Evolutionary conservation across 2,329 filamentous ascomycete species (phyloP), one percentile per base, ranked within the genome.

Genomic region (Beauveria sp.): DNA sequence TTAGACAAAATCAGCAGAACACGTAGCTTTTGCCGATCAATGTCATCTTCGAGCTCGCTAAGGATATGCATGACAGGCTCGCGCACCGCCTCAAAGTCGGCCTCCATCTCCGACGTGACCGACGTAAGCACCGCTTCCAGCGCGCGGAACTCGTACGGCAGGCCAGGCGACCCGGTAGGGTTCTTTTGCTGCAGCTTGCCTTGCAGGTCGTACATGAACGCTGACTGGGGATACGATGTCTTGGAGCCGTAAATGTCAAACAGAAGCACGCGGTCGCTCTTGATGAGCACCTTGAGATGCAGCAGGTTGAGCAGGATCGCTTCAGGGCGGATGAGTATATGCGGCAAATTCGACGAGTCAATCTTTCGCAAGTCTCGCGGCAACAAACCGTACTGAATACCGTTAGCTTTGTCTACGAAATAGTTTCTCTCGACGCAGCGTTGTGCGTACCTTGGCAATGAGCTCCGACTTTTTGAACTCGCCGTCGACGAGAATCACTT

Each of bases 391-490:
- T 96, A 97, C 90, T 93, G 42, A 5, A 3, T 43, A 20, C 18
- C 42, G 43, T 14, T 49, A 40, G 43, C 58, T 58, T 38, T 10
- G 8, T 18, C 18, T 6, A 34, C 20, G 34, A 46, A 18, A n/a
- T 22, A 12, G 40, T 4, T 16, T 38, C 12, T 38, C 34, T 38
- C 34, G 5, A 6, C 34, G 12, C 34, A 16, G 14, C 12, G 12
- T 38, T 5, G 5, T 38, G 14, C 67, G 58, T 75, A 93, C 90
- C 82, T 95, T 97, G 58, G 93, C 92, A 73, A 97, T 98, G 52
- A 99, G 80, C 77, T 99, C 95, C 69, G 87, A 95, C 81, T 99
- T 99, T 77, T 95, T 96, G 75, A 97, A 98, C 74, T 98, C 95
- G 63, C 92, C 91, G 71, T 96, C 96, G 22, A 96, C 89, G 62